These are phyloP conservation scores for Hypoxylon intermedium DNA, from an alignment of 495 filamentous ascomycete genomes.

Conservation along the genomic window DNA sequence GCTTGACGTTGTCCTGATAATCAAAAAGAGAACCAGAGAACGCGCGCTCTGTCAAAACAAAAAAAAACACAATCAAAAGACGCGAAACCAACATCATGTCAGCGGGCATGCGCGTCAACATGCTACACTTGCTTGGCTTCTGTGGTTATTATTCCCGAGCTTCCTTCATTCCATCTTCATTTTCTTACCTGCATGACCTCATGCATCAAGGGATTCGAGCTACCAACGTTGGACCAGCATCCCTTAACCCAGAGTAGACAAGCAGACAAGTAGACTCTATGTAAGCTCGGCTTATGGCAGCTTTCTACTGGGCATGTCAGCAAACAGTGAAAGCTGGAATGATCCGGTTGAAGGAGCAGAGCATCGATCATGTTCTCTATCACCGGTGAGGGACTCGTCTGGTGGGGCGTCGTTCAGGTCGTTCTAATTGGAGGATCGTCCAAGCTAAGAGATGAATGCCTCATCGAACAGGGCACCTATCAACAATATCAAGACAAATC, in stretches of 20 bases:
- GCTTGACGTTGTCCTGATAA: conserved; percentile 15
- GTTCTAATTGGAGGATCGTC: conserved; percentile 15
- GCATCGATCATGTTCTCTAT: conserved; percentile 15
- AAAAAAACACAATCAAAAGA: too few species aligned
- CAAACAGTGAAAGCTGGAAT: conserved; percentile 14
- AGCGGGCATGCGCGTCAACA: conserved; percentile 29
- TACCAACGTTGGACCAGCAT: conserved; percentile 25
- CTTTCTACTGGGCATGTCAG: conserved; percentile 27
- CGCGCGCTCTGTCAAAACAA: conserved; percentile 20
- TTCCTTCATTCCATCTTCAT: conserved; percentile 17
- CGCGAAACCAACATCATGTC: conserved; percentile 29
- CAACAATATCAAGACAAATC: conserved; percentile 16
- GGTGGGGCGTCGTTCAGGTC: background rate
- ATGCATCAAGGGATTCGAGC: conserved; percentile 31
- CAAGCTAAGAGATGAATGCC: conserved; percentile 15
- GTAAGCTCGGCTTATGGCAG: conserved; percentile 37
- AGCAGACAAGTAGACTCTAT: conserved; percentile 1
- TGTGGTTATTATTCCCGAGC: conserved; percentile 23
- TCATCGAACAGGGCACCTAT: conserved; percentile 23
- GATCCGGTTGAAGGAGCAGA: background rate
- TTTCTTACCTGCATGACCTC: conserved; percentile 35
- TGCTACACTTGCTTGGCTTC: conserved; percentile 18
- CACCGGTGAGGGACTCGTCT: conserved; percentile 9
- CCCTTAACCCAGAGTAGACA: background rate
- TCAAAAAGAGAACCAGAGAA: conserved; percentile 15